Evolutionary conservation across 208 protist species (phyloP).

Genomic region (Crithidia fasciculata): DNA sequence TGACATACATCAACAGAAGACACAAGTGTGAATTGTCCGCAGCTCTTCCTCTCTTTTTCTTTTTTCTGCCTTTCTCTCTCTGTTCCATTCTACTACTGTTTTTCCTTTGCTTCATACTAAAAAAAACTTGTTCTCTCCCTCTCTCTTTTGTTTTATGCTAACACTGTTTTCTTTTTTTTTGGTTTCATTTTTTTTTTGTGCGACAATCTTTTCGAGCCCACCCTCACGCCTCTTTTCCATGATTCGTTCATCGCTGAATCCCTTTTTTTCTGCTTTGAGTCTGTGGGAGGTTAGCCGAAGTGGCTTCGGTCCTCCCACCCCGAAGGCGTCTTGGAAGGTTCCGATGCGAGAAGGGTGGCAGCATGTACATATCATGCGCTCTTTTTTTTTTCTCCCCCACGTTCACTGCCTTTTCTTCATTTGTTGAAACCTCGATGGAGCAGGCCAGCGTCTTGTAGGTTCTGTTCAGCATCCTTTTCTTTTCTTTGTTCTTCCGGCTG

Average conservation of each 20-base stretch:
- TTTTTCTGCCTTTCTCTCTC: conserved; percentile 3
- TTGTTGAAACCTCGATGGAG: not conserved
- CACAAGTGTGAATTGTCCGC: too few species aligned
- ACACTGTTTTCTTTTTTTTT: not conserved
- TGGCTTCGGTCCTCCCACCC: too few species aligned
- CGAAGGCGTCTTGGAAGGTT: too few species aligned
- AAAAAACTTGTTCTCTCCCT: not conserved
- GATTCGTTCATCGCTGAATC: too few species aligned
- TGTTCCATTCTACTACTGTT: not conserved
- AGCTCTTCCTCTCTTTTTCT: not conserved
- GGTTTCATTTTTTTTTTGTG: conserved; percentile 17
- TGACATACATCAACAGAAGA: too few species aligned
- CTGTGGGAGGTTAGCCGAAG: too few species aligned
- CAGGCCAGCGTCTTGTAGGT: not conserved
- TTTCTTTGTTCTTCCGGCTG: conserved; percentile 5
- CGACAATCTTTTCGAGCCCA: conserved; percentile 18
- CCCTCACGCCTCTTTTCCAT: not conserved
- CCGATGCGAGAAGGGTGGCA: not conserved
- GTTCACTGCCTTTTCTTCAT: not conserved
- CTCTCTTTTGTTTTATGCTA: not conserved
- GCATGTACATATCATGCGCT: not conserved
- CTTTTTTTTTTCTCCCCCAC: not conserved
- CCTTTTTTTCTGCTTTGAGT: too few species aligned
- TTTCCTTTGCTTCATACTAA: not conserved
- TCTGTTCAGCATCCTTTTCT: not conserved